Percentiles rank a stretch among this genome's conserved stretches.
phyloP scores from a whole-genome alignment of 495 filamentous ascomycete genomes.

The Neurospora sublineolata region DNA sequence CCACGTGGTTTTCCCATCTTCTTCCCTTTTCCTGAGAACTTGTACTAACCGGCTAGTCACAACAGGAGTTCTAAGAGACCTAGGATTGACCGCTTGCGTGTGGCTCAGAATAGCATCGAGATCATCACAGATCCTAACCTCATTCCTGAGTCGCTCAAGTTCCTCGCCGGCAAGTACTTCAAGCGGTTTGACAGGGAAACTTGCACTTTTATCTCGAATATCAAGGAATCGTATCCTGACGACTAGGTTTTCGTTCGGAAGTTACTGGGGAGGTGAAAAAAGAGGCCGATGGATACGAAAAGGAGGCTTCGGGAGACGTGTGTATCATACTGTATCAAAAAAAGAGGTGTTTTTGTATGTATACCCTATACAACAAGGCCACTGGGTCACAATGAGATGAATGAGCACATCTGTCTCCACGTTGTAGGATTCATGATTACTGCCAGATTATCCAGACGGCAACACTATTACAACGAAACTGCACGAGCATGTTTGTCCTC shows the following conservation, averaged over 20 bases:
- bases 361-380: background rate
- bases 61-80: constrained; percentile 10
- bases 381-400: background rate
- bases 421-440: background rate
- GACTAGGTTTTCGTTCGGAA: constrained; percentile 36
- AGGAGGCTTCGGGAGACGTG: too few species aligned
- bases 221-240: constrained; percentile 75
- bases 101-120: constrained; percentile 81
- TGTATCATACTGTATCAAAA: background rate
- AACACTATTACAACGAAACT: too few species aligned
- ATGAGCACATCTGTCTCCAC: background rate
- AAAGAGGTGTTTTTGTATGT: background rate
- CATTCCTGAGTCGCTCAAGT: constrained; percentile 42
- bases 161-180: constrained; percentile 75
- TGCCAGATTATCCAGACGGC: background rate
- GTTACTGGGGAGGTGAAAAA: background rate
- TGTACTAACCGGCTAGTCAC: background rate
- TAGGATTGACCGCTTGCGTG: constrained; percentile 47
- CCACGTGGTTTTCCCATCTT: background rate
- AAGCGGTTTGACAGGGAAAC: constrained; percentile 67
- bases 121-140: constrained; percentile 38
- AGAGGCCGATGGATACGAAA: background rate
- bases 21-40: background rate
- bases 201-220: constrained; percentile 71
- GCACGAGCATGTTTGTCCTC: too few species aligned